Base-by-base conservation (phyloP, 306 rosid genomes). In the Gastrolobium villosum region DNA sequence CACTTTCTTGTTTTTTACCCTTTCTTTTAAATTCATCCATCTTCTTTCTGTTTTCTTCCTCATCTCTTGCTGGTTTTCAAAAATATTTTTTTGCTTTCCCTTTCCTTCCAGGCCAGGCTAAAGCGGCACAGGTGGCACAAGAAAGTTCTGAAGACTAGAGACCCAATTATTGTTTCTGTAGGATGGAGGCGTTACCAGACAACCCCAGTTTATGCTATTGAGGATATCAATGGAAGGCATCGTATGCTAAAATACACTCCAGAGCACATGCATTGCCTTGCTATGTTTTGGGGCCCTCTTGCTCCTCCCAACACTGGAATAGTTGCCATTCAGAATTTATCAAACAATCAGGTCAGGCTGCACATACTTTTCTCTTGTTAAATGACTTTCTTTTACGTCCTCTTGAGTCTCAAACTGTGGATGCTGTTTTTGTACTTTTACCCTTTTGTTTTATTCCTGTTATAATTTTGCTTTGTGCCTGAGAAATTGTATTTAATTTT, bases 151-250 rank as follows among this genome's bases (percentile, higher is more conserved):
- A 95, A 95, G 87, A 89, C 91, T 13, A 89, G 94, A 78, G 99
- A 95, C 49, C 99, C 98, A 56, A 83, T 95, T 68, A 86, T 91
- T 84, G 87, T 95, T 71, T 95, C 99, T 70, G 80, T 88, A 77
- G 97, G 99, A 79, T 95, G 99, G 99, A 91, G 99, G 78, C 97
- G 98, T 46, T 95, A 92, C 84, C 99, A 95, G 83, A 95, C 97
- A 61, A 86, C 86, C 48, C 99, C 97, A 57, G 83, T 95, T 82
- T 95, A 93, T 86, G 94, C 96, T 70, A 91, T 83, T 73, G 98
- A 95, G 80, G 99, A 93, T 84, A 59, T 7, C 40, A 91, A 91
- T 84, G 99, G 98, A 76, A 93, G 97, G 86, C 88, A 87, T 65
- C 96, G 96, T 1, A 92, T 93, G 97, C 98, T 95, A 57, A 95